Percentiles rank a stretch among this genome's conserved stretches.
phyloP scores from a whole-genome alignment of 2,329 filamentous ascomycete genomes.

The Botryotinia globosa region DNA sequence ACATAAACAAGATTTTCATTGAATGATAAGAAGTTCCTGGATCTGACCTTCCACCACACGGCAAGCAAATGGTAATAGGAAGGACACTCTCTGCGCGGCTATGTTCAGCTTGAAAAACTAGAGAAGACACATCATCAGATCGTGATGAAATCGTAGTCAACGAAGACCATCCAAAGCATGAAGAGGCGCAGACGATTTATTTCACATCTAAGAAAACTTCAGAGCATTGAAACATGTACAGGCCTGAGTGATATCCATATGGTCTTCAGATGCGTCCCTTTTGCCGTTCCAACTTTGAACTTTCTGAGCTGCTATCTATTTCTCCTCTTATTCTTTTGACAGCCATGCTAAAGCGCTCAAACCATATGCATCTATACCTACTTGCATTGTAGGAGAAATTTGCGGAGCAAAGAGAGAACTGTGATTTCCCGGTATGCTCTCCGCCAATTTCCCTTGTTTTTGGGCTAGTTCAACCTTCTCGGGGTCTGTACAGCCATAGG shows the following conservation, averaged over 20 bases:
- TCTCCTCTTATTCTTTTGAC: not conserved
- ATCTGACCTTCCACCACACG: not conserved
- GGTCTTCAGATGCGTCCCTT: not conserved
- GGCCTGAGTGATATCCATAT: not conserved
- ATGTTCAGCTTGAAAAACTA: not conserved
- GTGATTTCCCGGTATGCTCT: constrained; percentile 33
- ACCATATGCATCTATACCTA: not conserved
- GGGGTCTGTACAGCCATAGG: constrained; percentile 50
- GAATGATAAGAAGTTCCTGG: not conserved
- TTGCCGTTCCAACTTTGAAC: not conserved
- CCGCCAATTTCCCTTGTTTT: constrained; percentile 44
- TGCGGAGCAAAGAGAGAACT: not conserved
- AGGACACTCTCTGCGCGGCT: not conserved
- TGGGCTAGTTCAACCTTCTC: constrained; percentile 51
- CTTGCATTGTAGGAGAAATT: not conserved
- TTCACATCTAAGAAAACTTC: not conserved
- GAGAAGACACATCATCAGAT: not conserved
- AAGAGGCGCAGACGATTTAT: not conserved
- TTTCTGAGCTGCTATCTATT: not conserved
- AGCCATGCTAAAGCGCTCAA: not conserved
- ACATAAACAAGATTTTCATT: not conserved
- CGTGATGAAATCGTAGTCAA: not conserved
- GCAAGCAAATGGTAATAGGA: not conserved
- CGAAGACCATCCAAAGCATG: not conserved
- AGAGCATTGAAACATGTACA: not conserved